These are phyloP conservation scores for Cornus kousa DNA, from an alignment of 148 eudicot species.

Conservation along the genomic window DNA sequence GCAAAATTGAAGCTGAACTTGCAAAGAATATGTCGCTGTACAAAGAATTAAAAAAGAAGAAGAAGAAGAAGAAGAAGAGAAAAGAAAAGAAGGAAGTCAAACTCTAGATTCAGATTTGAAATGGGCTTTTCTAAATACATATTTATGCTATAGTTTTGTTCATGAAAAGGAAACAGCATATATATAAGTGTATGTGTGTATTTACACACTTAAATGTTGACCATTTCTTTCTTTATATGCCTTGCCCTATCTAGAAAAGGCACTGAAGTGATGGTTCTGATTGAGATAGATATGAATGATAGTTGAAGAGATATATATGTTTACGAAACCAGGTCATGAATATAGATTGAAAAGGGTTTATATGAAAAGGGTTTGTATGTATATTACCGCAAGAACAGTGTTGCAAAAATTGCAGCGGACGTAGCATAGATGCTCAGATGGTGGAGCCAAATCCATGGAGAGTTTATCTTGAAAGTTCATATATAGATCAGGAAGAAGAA, in stretches of 20 bases:
- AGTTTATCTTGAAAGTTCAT: constrained; percentile 43
- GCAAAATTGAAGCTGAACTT: no score
- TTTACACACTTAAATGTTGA: neutral
- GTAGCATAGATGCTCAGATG: constrained; percentile 78
- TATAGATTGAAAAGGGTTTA: neutral
- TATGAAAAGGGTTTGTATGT: neutral
- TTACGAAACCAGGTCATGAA: neutral
- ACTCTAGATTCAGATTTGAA: neutral
- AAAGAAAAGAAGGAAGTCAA: neutral
- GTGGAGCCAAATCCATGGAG: constrained; percentile 51
- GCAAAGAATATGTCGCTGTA: no score
- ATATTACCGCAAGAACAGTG: constrained; percentile 84
- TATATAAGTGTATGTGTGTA: no score
- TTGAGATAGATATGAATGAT: neutral
- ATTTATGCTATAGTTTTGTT: no score
- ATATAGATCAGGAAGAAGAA: constrained; percentile 5
- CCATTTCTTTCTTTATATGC: neutral
- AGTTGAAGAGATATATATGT: neutral
- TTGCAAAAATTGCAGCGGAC: constrained; percentile 88
- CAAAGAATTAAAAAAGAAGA: no score
- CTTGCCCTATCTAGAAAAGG: neutral
- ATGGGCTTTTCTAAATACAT: neutral
- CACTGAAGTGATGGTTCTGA: neutral
- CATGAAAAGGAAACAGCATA: neutral
- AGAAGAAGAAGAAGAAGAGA: no score